Conservation (phyloP, 1,284 basidiomycete species). For the Papiliotrema terrestris region DNA sequence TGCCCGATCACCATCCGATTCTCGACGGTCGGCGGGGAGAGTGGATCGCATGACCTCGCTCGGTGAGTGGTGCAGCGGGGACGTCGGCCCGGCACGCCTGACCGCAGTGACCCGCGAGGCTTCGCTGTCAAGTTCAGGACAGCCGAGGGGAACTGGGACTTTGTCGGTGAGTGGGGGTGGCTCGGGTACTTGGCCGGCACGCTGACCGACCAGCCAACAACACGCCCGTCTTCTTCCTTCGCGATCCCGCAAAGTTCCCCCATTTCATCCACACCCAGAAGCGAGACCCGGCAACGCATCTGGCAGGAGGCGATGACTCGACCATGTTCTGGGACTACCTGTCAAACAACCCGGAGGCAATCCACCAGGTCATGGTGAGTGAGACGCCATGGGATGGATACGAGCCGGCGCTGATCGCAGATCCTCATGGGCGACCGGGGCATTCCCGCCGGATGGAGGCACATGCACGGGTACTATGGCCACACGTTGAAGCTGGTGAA, state of each 20-base stretch:
- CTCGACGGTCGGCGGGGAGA: slow-evolving; percentile 62
- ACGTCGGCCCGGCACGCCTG: not conserved
- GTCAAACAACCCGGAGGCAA: slow-evolving; percentile 83
- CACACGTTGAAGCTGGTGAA: slow-evolving; percentile 91
- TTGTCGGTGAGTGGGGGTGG: slow-evolving; percentile 55
- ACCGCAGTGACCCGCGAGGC: slow-evolving; percentile 70
- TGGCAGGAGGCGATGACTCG: slow-evolving; percentile 41
- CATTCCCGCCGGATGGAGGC: slow-evolving; percentile 73
- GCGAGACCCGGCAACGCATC: slow-evolving; percentile 56
- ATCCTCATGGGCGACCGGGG: slow-evolving; percentile 66
- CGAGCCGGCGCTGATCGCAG: not conserved
- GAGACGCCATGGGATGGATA: slow-evolving; percentile 59
- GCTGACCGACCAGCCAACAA: slow-evolving; percentile 63
- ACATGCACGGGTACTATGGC: slow-evolving; percentile 85
- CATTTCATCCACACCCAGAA: slow-evolving; percentile 96
- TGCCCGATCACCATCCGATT: slow-evolving; percentile 51
- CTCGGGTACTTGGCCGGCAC: no score
- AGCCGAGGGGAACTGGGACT: slow-evolving; percentile 83
- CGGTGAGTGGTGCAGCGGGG: slow-evolving; percentile 47
- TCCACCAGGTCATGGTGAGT: slow-evolving; percentile 73
- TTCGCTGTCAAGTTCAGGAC: slow-evolving; percentile 89
- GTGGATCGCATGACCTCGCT: slow-evolving; percentile 84
- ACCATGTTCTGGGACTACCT: slow-evolving; percentile 72
- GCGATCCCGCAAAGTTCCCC: slow-evolving; percentile 55
- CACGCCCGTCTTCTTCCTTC: slow-evolving; percentile 84